Base-by-base conservation (phyloP, 345 rosid genomes). In the Garcia nutans region DNA sequence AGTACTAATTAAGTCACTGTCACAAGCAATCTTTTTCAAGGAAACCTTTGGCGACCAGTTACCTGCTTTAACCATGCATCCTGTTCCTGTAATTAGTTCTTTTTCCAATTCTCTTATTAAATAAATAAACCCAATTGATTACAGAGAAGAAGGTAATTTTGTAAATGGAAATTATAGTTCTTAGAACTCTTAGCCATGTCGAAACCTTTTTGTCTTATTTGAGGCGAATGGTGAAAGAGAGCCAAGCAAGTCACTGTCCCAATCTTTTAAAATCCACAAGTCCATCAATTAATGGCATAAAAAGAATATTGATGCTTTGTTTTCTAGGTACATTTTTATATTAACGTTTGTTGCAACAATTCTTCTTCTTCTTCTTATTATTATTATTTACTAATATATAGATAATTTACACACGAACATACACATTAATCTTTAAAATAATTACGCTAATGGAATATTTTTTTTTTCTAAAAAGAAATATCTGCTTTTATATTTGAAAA, bases 131-230 rank as follows among this genome's bases (percentile, higher is more conserved):
- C 41, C 41, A 33, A 10, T 22, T 37, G 41, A 37, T 61, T 3
- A 11, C 3, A 19, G 8, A 11, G 49, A 56, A 26, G 59, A 73
- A 73, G 69, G 59, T 63, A 63, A 45, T 33, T 22, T 44, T 64
- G 33, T 54, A 42, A 55, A 66, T 68, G 68, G 9, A 47, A 42
- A 24, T n/a, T n/a, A n/a, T 62, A 5, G 41, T 44, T n/a, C 37
- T 49, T 11, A 26, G 37, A 45, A 47, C 28, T 52, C 42, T 11
- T 26, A 37, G 58, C 28, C 55, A 26, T 81, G 81, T 82, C 85
- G 86, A 79, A 79, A 10, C 59, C 60, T 58, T 19, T 71, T 80
- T 80, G 81, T 78, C 72, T 28, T 68, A 62, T 78, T 76, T 70
- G 70, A 74, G 72, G 44, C 64, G 62, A 80, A 60, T 79, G 70